phyloP scores from a whole-genome alignment of 208 protist genomes.

The Spongospora subterranea region DNA sequence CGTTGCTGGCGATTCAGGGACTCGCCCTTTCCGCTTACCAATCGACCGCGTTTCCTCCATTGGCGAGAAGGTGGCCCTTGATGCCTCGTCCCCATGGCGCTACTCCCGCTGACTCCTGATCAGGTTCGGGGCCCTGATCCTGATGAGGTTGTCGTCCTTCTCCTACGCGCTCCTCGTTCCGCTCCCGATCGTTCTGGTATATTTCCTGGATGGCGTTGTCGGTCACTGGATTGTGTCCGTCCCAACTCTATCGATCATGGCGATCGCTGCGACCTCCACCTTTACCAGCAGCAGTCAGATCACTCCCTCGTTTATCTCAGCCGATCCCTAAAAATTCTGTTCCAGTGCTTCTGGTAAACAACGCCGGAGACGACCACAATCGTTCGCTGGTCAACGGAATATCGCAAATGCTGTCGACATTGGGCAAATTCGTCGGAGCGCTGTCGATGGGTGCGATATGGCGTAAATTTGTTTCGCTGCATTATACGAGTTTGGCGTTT shows the following conservation, averaged over 20 bases:
- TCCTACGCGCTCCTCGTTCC: neutral
- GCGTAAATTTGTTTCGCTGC: neutral
- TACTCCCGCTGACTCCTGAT: neutral
- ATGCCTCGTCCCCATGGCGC: neutral
- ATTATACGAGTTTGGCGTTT: neutral
- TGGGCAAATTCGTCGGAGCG: neutral
- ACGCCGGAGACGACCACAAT: neutral
- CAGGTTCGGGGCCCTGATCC: neutral
- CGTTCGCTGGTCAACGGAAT: neutral
- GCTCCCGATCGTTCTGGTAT: neutral
- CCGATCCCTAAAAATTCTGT: neutral
- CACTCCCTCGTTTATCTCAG: neutral
- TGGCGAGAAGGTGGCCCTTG: neutral
- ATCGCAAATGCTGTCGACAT: neutral
- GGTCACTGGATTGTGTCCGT: neutral
- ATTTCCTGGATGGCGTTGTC: neutral
- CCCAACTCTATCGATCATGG: neutral
- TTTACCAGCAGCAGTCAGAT: constrained; percentile 1
- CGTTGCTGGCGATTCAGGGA: neutral
- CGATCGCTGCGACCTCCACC: neutral
- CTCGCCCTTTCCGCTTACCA: neutral
- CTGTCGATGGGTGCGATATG: neutral
- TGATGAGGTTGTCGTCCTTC: neutral
- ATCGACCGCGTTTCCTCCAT: neutral
- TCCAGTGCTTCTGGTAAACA: neutral